Conservation (phyloP, 768 basidiomycete genomes). For the Pleurotus citrinopileatus region DNA sequence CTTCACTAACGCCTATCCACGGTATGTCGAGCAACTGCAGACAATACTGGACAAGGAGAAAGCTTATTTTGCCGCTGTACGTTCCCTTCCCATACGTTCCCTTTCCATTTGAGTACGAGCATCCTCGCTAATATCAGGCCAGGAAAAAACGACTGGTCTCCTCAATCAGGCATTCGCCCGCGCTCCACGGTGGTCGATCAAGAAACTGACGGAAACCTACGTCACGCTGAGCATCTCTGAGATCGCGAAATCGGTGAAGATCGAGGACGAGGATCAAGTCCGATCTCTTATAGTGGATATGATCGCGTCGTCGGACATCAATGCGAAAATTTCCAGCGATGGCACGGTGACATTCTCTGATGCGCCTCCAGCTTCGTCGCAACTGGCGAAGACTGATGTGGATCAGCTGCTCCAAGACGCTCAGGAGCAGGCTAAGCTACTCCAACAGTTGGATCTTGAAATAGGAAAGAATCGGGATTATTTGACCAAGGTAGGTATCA, state of each 20-base stretch:
- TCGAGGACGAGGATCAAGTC: constrained; percentile 52
- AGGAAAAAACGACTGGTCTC: constrained; percentile 78
- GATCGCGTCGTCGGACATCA: constrained; percentile 73
- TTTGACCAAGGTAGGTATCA: constrained; percentile 55
- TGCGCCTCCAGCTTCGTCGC: constrained; percentile 51
- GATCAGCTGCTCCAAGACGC: constrained; percentile 52
- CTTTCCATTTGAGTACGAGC: neutral
- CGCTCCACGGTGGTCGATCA: constrained; percentile 76
- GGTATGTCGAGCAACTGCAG: constrained; percentile 41
- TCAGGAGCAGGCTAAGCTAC: constrained; percentile 51
- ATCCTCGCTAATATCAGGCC: neutral
- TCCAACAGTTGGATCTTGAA: constrained; percentile 51
- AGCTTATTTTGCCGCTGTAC: constrained; percentile 49
- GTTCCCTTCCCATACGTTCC: constrained; percentile 15
- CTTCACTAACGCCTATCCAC: constrained; percentile 67
- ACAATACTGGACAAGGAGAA: constrained; percentile 54
- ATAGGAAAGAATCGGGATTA: constrained; percentile 69
- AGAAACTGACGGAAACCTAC: constrained; percentile 80
- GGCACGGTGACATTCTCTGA: constrained; percentile 77
- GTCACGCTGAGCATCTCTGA: constrained; percentile 73
- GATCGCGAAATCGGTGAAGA: constrained; percentile 56
- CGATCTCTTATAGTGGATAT: constrained; percentile 65
- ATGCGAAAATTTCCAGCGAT: constrained; percentile 61
- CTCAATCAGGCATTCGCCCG: constrained; percentile 62
- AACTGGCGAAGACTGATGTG: constrained; percentile 44